phyloP scores from a whole-genome alignment of 2,329 filamentous ascomycete species.

The Paracoccidioides brasiliensis region DNA sequence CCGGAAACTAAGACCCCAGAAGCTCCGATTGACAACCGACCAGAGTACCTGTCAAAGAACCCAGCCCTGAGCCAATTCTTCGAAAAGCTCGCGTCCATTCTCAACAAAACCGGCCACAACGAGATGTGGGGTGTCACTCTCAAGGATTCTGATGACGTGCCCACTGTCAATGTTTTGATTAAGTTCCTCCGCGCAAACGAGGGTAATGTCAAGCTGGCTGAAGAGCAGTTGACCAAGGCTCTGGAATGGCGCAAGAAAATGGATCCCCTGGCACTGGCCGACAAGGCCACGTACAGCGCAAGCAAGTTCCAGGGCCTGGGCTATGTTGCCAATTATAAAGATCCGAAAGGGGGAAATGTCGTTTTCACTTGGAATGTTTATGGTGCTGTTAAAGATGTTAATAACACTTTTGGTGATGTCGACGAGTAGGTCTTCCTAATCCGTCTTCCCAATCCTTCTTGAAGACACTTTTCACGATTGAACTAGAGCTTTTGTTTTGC shows the following conservation, averaged over 20 bases:
- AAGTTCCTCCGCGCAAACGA: slow-evolving; percentile 90
- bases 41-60: slow-evolving; percentile 26
- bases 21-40: slow-evolving; percentile 17
- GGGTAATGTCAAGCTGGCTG: slow-evolving; percentile 58
- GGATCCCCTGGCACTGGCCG: slow-evolving; percentile 54
- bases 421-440: slow-evolving; percentile 50
- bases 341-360: slow-evolving; percentile 39
- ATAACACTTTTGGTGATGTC: slow-evolving; percentile 67
- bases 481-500: background rate
- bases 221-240: slow-evolving; percentile 64
- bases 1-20: background rate
- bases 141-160: slow-evolving; percentile 42
- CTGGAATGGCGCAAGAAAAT: slow-evolving; percentile 71
- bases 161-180: slow-evolving; percentile 72
- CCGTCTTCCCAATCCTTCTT: background rate
- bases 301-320: slow-evolving; percentile 66
- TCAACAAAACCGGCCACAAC: slow-evolving; percentile 45
- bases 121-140: slow-evolving; percentile 85
- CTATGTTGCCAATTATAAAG: slow-evolving; percentile 61
- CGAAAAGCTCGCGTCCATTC: slow-evolving; percentile 44
- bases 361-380: slow-evolving; percentile 91
- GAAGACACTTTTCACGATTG: background rate
- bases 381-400: slow-evolving; percentile 68
- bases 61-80: slow-evolving; percentile 44
- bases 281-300: slow-evolving; percentile 48